phyloP scores from a whole-genome alignment of 2,329 filamentous ascomycete species.

The Trichoderma sp. region DNA sequence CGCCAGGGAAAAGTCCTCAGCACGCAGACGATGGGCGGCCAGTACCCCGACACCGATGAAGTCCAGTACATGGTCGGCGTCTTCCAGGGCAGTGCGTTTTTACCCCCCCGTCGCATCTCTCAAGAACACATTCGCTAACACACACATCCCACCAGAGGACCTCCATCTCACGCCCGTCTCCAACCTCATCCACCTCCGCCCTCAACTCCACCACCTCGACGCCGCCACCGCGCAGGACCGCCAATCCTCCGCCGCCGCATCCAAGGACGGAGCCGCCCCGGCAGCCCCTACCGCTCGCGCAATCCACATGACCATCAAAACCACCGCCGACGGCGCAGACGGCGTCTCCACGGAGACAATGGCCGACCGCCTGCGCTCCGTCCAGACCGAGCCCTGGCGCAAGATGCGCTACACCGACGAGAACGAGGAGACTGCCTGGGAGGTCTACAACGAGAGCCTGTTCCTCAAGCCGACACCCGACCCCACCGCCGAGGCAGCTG shows the following conservation, averaged over 20 bases:
- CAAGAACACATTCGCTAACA: conserved; percentile 16
- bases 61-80: conserved; percentile 88
- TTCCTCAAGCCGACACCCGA: conserved; percentile 35
- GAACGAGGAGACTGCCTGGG: conserved; percentile 71
- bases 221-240: conserved; percentile 70
- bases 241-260: conserved; percentile 38
- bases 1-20: conserved; percentile 69
- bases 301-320: conserved; percentile 85
- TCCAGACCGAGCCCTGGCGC: conserved; percentile 81
- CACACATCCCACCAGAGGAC: conserved; percentile 54
- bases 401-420: conserved; percentile 78
- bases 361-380: conserved; percentile 68
- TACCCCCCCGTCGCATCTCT: not conserved
- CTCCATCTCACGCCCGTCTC: conserved; percentile 82
- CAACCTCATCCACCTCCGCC: conserved; percentile 81
- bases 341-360: conserved; percentile 66
- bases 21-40: conserved; percentile 81
- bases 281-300: conserved; percentile 59
- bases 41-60: conserved; percentile 65
- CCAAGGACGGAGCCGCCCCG: conserved; percentile 33
- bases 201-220: conserved; percentile 90
- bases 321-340: conserved; percentile 65
- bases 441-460: conserved; percentile 70
- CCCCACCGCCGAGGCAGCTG: conserved; percentile 18
- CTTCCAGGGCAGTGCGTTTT: conserved; percentile 71